A percentile compares a stretch with the other conserved stretches of the same genome.
Conservation (phyloP, 805 yeast species). For the Schizosaccharomyces pombe region DNA sequence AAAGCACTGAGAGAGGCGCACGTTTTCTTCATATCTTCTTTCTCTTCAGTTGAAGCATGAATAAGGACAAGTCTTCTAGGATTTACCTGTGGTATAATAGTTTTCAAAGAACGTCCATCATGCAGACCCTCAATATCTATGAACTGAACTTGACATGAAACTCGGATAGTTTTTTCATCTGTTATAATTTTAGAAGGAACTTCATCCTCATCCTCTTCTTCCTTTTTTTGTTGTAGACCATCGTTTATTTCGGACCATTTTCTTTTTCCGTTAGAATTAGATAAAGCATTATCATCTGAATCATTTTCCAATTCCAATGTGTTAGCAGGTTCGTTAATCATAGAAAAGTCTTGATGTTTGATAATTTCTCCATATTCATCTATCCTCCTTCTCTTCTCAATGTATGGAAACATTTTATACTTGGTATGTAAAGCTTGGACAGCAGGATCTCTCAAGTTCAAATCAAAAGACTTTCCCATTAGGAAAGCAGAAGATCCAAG, state of each 20-base stretch:
- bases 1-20: slow-evolving; percentile 12
- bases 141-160: slow-evolving; percentile 49
- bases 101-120: slow-evolving; percentile 56
- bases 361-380: slow-evolving; percentile 81
- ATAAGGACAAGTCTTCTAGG: slow-evolving; percentile 48
- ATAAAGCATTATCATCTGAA: slow-evolving; percentile 17
- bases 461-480: background rate
- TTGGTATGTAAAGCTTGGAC: background rate
- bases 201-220: background rate
- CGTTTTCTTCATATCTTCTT: slow-evolving; percentile 8
- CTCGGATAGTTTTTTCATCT: slow-evolving; percentile 18
- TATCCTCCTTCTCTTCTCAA: slow-evolving; percentile 24
- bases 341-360: slow-evolving; percentile 36
- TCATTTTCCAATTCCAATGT: slow-evolving; percentile 14
- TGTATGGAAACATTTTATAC: slow-evolving; percentile 45
- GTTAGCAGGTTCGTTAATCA: slow-evolving; percentile 17
- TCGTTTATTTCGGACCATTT: slow-evolving; percentile 4
- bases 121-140: slow-evolving; percentile 69
- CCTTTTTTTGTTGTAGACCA: background rate
- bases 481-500: background rate
- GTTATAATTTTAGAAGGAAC: slow-evolving; percentile 10
- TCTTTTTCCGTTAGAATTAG: slow-evolving; percentile 7
- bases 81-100: slow-evolving; percentile 54
- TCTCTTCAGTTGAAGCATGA: slow-evolving; percentile 17
- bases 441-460: background rate